Base-by-base conservation (phyloP, 2,329 filamentous ascomycete genomes). In the Pyrenochaeta sp. region DNA sequence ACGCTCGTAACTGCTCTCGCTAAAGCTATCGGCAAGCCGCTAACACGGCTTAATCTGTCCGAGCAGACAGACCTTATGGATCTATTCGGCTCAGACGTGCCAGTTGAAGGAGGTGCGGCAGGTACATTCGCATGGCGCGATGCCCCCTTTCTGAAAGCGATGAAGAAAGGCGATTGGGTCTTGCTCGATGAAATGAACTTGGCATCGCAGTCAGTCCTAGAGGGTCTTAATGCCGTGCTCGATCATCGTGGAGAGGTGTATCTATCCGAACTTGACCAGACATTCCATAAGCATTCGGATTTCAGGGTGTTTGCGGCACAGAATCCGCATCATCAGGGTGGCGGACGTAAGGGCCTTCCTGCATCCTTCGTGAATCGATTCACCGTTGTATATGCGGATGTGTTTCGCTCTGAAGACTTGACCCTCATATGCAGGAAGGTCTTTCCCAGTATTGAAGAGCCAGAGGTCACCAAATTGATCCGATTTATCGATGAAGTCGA, bases 41-140 rank as follows among this genome's bases (percentile, higher is more conserved):
- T 99, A 62, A 97, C 93, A 0, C 87, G 95, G 68, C 97, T 99
- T 78, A 99, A 99, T 72, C 83, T 99, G 58, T 98, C 95, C 0
- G 95, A 99, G 68, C 95, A 99, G 79, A 99, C 96, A 0, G 95
- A 99, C 77, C 81, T 99, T 49, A 97, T 98, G 86, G 95, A 99
- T 75, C 82, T 99, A 0, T 99, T 99, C 75, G 95, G 95, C 58
- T 97, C 94, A 0, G 95, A 99, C 80, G 92, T 97, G 7, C 95
- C 95, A 0, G 89, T 97, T 3, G 95, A 98, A 78, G 93, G 93
- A n/a, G 92, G 91, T 0, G 88, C 91, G 70, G 90, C 93, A 7
- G 95, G 95, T 1, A 90, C 91, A 58, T 99, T 99, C 72, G 90
- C 91, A 1, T 99, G 95, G 95, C 88, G 93, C 66, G 94, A 99